Evolutionary conservation across 495 filamentous ascomycete species (phyloP).

Genomic region (Aspergillus ostianus): DNA sequence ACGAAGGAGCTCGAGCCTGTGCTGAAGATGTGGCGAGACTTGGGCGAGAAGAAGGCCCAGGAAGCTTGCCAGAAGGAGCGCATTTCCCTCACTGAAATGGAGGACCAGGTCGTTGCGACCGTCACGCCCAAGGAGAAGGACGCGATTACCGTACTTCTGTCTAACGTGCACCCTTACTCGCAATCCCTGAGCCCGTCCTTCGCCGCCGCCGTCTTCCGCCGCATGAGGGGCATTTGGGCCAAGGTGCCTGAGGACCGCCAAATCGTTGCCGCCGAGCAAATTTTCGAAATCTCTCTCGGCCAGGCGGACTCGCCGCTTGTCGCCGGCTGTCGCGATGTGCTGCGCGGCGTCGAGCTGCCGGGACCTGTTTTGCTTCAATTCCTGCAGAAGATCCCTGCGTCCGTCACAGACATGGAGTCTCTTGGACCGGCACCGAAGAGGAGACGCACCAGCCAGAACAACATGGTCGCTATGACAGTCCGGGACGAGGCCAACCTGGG

Average conservation of each 20-base stretch:
- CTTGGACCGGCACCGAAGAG: slow-evolving; percentile 68
- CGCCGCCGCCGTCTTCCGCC: slow-evolving; percentile 58
- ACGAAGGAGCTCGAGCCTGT: slow-evolving; percentile 68
- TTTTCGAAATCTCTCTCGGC: slow-evolving; percentile 55
- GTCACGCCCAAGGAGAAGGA: slow-evolving; percentile 66
- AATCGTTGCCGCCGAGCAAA: slow-evolving; percentile 52
- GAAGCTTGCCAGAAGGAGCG: slow-evolving; percentile 54
- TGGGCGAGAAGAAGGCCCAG: slow-evolving; percentile 43
- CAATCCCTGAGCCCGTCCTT: slow-evolving; percentile 48
- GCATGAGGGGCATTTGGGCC: slow-evolving; percentile 67
- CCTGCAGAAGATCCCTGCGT: slow-evolving; percentile 64
- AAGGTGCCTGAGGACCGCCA: slow-evolving; percentile 64
- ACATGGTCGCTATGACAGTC: slow-evolving; percentile 44
- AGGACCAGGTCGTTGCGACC: slow-evolving; percentile 58
- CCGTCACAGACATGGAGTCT: slow-evolving; percentile 58
- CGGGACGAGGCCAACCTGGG: slow-evolving; percentile 55
- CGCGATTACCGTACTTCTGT: slow-evolving; percentile 59
- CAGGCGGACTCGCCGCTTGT: slow-evolving; percentile 33
- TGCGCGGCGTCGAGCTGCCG: slow-evolving; percentile 65
- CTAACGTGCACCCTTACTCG: slow-evolving; percentile 48
- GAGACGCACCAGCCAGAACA: slow-evolving; percentile 68
- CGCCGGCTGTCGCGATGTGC: slow-evolving; percentile 60
- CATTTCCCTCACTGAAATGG: slow-evolving; percentile 56
- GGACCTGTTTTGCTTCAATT: slow-evolving; percentile 68
- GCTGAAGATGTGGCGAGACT: slow-evolving; percentile 60